Percentiles rank a stretch among this genome's conserved stretches.
phyloP scores from a whole-genome alignment of 805 yeast genomes.

The Metschnikowia lochheadii region DNA sequence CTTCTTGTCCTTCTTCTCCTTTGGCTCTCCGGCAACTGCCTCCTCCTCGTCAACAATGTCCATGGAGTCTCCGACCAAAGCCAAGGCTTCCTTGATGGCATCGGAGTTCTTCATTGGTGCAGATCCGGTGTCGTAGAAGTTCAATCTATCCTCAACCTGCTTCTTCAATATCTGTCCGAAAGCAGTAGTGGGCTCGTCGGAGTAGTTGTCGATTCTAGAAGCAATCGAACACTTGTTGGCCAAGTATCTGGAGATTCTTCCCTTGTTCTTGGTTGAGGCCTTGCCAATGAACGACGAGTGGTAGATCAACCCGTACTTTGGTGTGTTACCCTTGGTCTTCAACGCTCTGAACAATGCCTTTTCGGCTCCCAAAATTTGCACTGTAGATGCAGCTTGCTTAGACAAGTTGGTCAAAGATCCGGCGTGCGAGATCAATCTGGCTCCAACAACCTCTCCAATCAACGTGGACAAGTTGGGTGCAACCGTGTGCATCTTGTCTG shows the following conservation, averaged over 20 bases:
- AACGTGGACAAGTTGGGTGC: constrained; percentile 80
- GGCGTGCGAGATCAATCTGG: constrained; percentile 95
- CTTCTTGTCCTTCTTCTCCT: constrained; percentile 16
- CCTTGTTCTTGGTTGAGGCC: constrained; percentile 97
- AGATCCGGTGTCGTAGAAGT: constrained; percentile 93
- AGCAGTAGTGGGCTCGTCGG: constrained; percentile 86
- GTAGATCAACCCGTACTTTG: constrained; percentile 95
- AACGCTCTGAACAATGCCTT: constrained; percentile 98
- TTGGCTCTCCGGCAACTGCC: constrained; percentile 12
- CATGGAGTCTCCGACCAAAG: constrained; percentile 47
- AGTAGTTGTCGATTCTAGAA: constrained; percentile 95
- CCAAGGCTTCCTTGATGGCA: constrained; percentile 89
- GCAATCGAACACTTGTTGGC: constrained; percentile 99
- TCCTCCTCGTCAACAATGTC: constrained; percentile 18
- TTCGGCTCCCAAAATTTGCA: constrained; percentile 98
- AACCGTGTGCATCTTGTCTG: constrained; percentile 95
- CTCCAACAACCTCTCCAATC: constrained; percentile 98
- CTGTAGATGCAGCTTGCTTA: constrained; percentile 97
- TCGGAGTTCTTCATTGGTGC: constrained; percentile 95
- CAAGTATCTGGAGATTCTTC: constrained; percentile 96
- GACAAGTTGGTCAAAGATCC: constrained; percentile 93
- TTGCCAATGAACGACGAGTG: constrained; percentile 97
- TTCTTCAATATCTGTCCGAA: constrained; percentile 89
- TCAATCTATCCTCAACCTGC: constrained; percentile 97
- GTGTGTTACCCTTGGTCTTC: constrained; percentile 97